These are phyloP conservation scores for Cryptococcus sp. DNA, from an alignment of 1,284 basidiomycete species.

Conservation along the genomic window DNA sequence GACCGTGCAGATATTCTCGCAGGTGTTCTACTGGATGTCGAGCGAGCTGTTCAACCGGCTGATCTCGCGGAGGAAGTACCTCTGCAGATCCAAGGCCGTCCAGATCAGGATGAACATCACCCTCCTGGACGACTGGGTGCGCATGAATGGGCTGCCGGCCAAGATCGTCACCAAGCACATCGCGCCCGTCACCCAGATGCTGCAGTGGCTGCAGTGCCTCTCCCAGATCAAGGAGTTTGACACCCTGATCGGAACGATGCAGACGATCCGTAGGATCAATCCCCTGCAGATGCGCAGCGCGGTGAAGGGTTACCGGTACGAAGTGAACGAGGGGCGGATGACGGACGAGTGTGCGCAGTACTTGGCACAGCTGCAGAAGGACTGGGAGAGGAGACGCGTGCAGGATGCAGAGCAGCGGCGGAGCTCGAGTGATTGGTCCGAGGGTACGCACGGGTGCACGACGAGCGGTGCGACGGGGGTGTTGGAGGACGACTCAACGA, in stretches of 20 bases:
- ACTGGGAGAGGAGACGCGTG: constrained; percentile 53
- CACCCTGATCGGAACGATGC: constrained; percentile 83
- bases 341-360: constrained; percentile 92
- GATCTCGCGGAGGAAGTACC: constrained; percentile 82
- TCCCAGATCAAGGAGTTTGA: constrained; percentile 83
- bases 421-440: constrained; percentile 10
- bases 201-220: constrained; percentile 62
- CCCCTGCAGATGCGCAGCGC: constrained; percentile 93
- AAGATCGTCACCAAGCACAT: constrained; percentile 74
- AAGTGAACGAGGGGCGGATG: constrained; percentile 88
- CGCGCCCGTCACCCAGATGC: constrained; percentile 74
- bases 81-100: constrained; percentile 84
- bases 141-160: constrained; percentile 64
- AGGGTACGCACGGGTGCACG: neutral
- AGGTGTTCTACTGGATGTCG: constrained; percentile 58
- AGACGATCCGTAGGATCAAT: constrained; percentile 79
- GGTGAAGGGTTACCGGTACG: constrained; percentile 89
- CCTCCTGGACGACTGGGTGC: constrained; percentile 87
- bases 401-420: constrained; percentile 68
- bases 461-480: neutral
- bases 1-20: constrained; percentile 87
- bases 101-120: constrained; percentile 88
- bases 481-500: constrained; percentile 24
- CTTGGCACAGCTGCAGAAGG: constrained; percentile 55
- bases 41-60: constrained; percentile 93